Conservation (phyloP, 352 stramenopile species). For the Aphanomyces invadans region DNA sequence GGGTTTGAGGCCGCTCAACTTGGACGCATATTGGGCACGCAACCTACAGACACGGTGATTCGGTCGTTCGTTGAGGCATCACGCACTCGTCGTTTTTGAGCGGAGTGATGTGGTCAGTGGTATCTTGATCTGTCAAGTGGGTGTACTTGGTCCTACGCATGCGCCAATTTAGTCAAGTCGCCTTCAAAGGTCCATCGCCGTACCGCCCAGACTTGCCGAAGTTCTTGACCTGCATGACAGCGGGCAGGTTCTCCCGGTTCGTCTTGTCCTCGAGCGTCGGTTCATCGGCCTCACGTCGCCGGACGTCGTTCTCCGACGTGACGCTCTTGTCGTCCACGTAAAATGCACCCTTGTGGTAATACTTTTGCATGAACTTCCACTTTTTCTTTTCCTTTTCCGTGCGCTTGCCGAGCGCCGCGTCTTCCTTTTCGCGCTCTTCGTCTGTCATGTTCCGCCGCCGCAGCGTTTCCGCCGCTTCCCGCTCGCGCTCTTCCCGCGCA, state of each 20-base stretch:
- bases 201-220: conserved; percentile 94
- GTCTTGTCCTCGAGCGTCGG: conserved; percentile 91
- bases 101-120: conserved; percentile 60
- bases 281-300: conserved; percentile 81
- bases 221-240: conserved; percentile 98
- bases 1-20: conserved; percentile 49
- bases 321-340: conserved; percentile 95
- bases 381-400: conserved; percentile 80
- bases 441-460: conserved; percentile 92
- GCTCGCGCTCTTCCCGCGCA: conserved; percentile 56
- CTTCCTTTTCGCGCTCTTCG: conserved; percentile 89
- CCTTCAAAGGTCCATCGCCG: conserved; percentile 13
- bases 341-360: conserved; percentile 98
- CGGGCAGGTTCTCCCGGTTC: conserved; percentile 89
- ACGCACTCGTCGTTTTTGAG: conserved; percentile 46
- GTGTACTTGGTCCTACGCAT: conserved; percentile 91
- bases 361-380: conserved; percentile 96
- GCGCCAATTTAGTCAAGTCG: neutral
- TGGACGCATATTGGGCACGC: conserved; percentile 70
- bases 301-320: conserved; percentile 83
- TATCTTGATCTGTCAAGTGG: conserved; percentile 97
- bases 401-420: conserved; percentile 69
- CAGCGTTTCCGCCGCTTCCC: conserved; percentile 83
- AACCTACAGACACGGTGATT: conserved; percentile 33
- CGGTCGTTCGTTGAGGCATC: neutral